phyloP scores from a whole-genome alignment of 2,329 filamentous ascomycete species.

The Colletotrichum lupini region DNA sequence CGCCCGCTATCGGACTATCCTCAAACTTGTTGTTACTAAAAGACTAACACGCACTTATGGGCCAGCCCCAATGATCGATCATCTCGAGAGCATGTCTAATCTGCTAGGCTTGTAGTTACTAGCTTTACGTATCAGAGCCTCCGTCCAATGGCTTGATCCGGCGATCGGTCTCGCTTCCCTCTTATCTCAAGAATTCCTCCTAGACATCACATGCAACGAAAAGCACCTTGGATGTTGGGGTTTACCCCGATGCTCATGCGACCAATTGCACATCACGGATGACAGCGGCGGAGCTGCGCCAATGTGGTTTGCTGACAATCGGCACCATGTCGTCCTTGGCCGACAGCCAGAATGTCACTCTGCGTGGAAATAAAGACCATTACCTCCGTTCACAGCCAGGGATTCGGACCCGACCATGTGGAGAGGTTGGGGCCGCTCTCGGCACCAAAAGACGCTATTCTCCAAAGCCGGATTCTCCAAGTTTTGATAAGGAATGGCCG shows the following conservation, averaged over 20 bases:
- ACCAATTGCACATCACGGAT: background rate
- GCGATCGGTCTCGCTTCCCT: background rate
- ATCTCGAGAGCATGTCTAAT: background rate
- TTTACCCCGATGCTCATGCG: background rate
- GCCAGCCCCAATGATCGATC: background rate
- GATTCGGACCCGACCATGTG: background rate
- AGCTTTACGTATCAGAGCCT: background rate
- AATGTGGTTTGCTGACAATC: background rate
- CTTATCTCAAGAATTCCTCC: background rate
- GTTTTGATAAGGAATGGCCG: background rate
- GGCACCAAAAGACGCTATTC: background rate
- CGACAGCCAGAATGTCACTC: background rate
- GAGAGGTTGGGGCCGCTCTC: background rate
- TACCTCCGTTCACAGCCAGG: background rate
- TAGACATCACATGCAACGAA: background rate
- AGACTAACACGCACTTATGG: background rate
- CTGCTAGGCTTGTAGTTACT: background rate
- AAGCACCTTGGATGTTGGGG: background rate
- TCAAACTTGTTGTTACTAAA: background rate
- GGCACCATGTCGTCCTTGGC: background rate
- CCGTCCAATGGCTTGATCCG: background rate
- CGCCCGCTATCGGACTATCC: background rate
- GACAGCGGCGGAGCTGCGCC: background rate
- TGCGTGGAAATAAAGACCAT: background rate
- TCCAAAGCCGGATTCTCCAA: background rate